These are phyloP conservation scores for Xylaria cubensis DNA, from an alignment of 495 filamentous ascomycete genomes.

Conservation along the genomic window DNA sequence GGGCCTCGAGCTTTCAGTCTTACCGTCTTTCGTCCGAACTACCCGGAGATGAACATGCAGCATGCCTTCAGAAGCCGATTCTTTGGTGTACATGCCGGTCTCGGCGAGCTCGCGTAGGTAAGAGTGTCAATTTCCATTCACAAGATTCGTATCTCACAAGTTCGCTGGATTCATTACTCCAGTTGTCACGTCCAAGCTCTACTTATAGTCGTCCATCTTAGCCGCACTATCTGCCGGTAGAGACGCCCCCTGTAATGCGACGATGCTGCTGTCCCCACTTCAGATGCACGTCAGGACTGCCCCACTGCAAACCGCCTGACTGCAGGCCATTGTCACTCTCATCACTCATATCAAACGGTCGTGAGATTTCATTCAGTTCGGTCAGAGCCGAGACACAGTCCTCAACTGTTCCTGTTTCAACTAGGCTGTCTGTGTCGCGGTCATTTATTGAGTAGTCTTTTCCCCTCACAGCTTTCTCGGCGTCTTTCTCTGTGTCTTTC, in stretches of 20 bases:
- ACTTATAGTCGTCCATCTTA: neutral
- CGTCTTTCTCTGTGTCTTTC: neutral
- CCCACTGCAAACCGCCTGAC: constrained; percentile 27
- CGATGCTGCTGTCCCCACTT: constrained; percentile 2
- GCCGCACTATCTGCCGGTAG: neutral
- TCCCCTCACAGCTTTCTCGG: constrained; percentile 5
- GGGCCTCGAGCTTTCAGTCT: neutral
- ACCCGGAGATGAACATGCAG: neutral
- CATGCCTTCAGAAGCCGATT: neutral
- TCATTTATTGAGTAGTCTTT: neutral
- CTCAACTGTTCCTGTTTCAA: constrained; percentile 16
- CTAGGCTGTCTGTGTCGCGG: neutral
- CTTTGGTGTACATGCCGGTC: neutral
- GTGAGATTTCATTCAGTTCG: constrained; percentile 9
- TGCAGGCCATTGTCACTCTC: constrained; percentile 17
- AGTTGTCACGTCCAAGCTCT: neutral
- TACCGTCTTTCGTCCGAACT: constrained; percentile 17
- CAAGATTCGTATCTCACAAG: neutral
- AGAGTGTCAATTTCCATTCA: neutral
- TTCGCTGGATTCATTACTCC: neutral
- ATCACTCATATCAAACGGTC: constrained; percentile 24
- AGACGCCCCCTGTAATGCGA: neutral
- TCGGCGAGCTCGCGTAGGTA: neutral
- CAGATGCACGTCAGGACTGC: constrained; percentile 21
- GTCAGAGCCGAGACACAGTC: neutral